Evolutionary conservation across 75 land plant species (phyloP).

Genomic region (Larix kaempferi): DNA sequence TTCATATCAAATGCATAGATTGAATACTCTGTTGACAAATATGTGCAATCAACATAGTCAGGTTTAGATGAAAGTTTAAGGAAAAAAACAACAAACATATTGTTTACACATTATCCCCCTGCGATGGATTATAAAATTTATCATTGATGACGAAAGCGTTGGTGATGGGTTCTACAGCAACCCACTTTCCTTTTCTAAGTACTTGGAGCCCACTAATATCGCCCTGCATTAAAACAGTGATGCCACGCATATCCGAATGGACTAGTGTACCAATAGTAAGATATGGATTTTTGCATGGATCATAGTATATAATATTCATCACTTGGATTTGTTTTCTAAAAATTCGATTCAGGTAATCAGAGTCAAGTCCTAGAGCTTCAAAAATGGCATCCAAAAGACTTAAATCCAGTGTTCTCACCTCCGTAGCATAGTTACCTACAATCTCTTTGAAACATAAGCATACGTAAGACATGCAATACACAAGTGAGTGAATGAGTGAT

Average conservation of each 20-base stretch:
- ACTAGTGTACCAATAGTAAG: constrained; percentile 39
- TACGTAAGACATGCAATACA: too few species aligned
- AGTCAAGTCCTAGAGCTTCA: constrained; percentile 48
- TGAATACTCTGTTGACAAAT: too few species aligned
- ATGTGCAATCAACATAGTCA: too few species aligned
- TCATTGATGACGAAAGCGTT: too few species aligned
- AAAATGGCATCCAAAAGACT: constrained; percentile 36
- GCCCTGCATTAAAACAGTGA: constrained; percentile 60
- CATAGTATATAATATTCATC: constrained; percentile 29
- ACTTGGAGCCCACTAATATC: constrained; percentile 24
- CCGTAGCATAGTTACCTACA: constrained; percentile 26
- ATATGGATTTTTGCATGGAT: too few species aligned
- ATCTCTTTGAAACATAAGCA: constrained; percentile 13
- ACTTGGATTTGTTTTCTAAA: constrained; percentile 43
- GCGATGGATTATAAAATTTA: too few species aligned
- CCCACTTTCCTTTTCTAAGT: not conserved
- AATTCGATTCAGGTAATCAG: constrained; percentile 24
- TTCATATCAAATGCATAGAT: too few species aligned
- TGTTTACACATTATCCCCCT: too few species aligned
- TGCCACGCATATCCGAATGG: constrained; percentile 50
- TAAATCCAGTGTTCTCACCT: constrained; percentile 20
- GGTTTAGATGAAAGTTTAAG: too few species aligned
- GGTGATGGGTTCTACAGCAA: not conserved
- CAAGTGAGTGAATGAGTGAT: too few species aligned
- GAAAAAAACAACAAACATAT: too few species aligned